These are phyloP conservation scores for Globisporangium polare DNA, from an alignment of 352 stramenopile genomes.

Conservation along the genomic window DNA sequence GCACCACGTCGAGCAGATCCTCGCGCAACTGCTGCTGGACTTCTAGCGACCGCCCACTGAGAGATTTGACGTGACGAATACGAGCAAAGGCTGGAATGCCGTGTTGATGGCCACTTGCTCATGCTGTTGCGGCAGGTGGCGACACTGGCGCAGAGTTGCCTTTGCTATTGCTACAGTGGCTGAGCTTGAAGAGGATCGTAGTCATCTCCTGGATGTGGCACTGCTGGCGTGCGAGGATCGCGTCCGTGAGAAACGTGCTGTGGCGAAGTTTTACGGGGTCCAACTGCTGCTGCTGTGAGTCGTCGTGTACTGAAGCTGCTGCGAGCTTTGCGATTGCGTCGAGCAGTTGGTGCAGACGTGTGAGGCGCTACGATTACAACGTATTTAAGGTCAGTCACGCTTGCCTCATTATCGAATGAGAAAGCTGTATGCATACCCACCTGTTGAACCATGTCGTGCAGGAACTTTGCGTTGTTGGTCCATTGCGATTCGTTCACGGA, in stretches of 20 bases:
- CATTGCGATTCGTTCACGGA: neutral
- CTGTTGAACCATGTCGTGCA: conserved; percentile 63
- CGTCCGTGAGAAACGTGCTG: conserved; percentile 43
- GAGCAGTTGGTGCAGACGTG: conserved; percentile 57
- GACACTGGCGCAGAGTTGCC: neutral
- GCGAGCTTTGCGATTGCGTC: conserved; percentile 55
- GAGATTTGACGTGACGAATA: neutral
- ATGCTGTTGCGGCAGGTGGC: conserved; percentile 1
- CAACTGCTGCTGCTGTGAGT: conserved; percentile 3
- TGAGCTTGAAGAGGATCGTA: conserved; percentile 14
- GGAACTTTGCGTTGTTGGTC: conserved; percentile 31
- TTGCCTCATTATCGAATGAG: neutral
- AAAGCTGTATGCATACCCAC: conserved; percentile 19
- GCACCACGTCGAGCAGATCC: conserved; percentile 75
- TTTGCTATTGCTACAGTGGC: neutral
- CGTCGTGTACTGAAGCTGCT: conserved; percentile 12
- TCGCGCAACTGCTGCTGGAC: conserved; percentile 77
- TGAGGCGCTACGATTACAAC: conserved; percentile 34
- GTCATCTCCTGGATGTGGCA: conserved; percentile 31
- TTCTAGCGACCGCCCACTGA: conserved; percentile 36
- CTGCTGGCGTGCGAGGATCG: conserved; percentile 34
- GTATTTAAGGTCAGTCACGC: neutral
- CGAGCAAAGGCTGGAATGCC: neutral
- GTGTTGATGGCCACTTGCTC: neutral
- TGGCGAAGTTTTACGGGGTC: conserved; percentile 47